A percentile compares a stretch with the other conserved stretches of the same genome.
phyloP scores from a whole-genome alignment of 2,329 filamentous ascomycete species.

The Fusarium citri region DNA sequence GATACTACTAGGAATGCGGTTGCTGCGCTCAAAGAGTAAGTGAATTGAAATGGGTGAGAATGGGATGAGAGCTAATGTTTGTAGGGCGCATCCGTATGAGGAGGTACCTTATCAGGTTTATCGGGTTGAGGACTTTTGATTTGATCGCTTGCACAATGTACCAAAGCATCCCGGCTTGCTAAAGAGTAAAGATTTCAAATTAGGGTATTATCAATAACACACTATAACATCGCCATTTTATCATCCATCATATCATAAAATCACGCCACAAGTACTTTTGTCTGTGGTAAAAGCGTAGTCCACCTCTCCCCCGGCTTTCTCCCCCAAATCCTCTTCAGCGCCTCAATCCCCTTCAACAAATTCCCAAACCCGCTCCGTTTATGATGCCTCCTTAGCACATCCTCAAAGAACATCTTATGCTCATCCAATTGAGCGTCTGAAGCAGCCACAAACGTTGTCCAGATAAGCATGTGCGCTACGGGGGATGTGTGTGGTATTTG shows the following conservation, averaged over 20 bases:
- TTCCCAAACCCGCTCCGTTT: conserved; percentile 43
- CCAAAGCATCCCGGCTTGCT: no score
- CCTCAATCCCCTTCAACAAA: conserved; percentile 39
- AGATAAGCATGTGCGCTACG: conserved; percentile 42
- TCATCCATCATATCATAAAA: not conserved
- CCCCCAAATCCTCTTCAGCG: conserved; percentile 41
- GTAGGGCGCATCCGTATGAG: conserved; percentile 48
- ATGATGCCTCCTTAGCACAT: conserved; percentile 29
- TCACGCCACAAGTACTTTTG: conserved; percentile 47
- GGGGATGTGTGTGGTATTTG: conserved; percentile 37
- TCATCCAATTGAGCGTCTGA: conserved; percentile 43
- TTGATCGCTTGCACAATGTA: not conserved
- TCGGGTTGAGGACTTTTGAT: conserved; percentile 42
- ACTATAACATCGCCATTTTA: not conserved
- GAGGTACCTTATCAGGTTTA: conserved; percentile 44
- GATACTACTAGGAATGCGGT: conserved; percentile 68
- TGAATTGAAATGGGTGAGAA: not conserved
- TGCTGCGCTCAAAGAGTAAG: conserved; percentile 72
- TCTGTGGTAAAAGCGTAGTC: conserved; percentile 43
- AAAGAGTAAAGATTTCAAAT: not conserved
- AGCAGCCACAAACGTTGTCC: conserved; percentile 45
- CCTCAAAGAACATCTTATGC: conserved; percentile 43
- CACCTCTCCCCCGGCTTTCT: conserved; percentile 41
- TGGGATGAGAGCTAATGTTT: not conserved
- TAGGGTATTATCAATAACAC: conserved; percentile 17